Base-by-base conservation (phyloP, 176 grass and related monocot species). In the Paspalum vaginatum region DNA sequence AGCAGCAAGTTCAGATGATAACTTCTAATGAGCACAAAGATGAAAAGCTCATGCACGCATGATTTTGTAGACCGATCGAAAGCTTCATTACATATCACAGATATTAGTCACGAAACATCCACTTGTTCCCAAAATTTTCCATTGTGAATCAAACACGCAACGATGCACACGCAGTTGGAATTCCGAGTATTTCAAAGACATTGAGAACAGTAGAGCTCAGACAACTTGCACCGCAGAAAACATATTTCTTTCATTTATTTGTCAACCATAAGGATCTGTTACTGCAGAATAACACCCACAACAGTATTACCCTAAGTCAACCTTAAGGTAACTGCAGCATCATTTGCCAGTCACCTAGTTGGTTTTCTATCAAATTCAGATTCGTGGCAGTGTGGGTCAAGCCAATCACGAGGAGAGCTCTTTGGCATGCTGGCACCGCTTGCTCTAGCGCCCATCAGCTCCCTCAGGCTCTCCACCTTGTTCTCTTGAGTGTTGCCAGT, bases 361-460 rank as follows among this genome's bases (percentile, higher is more conserved):
- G 77, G 58, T 58, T 86, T 83, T 47, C 86, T 88, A 45, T 98
- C 86, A 21, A 94, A 92, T 73, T 92, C 88, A 16, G 95, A 98
- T 75, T 98, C 92, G n/a, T 79, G 87, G 55, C 96, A 95, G 75
- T 98, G 92, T 10, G 90, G 96, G 54, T 98, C 96, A 21, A 91
- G 90, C 96, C 92, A 98, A 79, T 89, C 88, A 50, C 84, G 70
- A 61, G 84, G 53, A 5, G 88, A 91, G 56, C 82, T 83, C 73
- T 86, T 94, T 50, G 52, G 12, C 77, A 59, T 49, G 20, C 62
- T 61, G 37, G 22, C 75, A 53, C 32, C 70, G 70, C 80, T 77
- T 75, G 66, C 61, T 74, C 64, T 89, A 80, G 63, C 55, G 0
- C 87, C 94, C 87, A 97, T 89, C n/a, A 90, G 77, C 46, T 92